These are phyloP conservation scores for Maudiozyma turicensis DNA, from an alignment of 805 yeast species.

Conservation along the genomic window DNA sequence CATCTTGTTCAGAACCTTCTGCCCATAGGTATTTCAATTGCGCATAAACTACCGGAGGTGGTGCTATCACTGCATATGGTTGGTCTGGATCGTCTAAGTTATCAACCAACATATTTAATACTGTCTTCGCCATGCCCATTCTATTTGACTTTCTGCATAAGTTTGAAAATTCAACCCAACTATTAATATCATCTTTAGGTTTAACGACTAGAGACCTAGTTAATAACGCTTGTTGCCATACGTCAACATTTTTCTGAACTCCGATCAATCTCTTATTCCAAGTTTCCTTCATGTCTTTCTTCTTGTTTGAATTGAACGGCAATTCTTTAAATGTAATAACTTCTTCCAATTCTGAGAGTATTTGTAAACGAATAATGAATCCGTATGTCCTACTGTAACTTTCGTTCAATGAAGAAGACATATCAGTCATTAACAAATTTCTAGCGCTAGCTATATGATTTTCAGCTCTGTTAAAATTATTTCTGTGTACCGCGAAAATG, in stretches of 20 bases:
- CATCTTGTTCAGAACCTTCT: constrained; percentile 78
- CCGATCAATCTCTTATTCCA: constrained; percentile 92
- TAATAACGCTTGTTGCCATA: constrained; percentile 95
- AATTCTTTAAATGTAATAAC: constrained; percentile 79
- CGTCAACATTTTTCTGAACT: constrained; percentile 93
- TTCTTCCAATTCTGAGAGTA: constrained; percentile 94
- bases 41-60: constrained; percentile 95
- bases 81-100: constrained; percentile 48
- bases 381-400: constrained; percentile 95
- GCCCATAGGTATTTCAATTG: constrained; percentile 97
- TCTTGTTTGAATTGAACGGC: constrained; percentile 74
- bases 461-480: constrained; percentile 74
- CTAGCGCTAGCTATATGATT: constrained; percentile 75
- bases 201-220: constrained; percentile 87
- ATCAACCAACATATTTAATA: constrained; percentile 69
- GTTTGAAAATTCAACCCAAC: constrained; percentile 97
- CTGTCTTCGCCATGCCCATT: constrained; percentile 83
- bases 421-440: constrained; percentile 82
- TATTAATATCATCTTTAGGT: constrained; percentile 93
- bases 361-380: constrained; percentile 92
- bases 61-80: constrained; percentile 63
- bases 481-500: constrained; percentile 72
- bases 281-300: constrained; percentile 71
- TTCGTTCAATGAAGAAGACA: constrained; percentile 89
- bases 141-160: constrained; percentile 91